Evolutionary conservation across 2,329 filamentous ascomycete genomes (phyloP).

Genomic region (Aspergillus fijiensis): DNA sequence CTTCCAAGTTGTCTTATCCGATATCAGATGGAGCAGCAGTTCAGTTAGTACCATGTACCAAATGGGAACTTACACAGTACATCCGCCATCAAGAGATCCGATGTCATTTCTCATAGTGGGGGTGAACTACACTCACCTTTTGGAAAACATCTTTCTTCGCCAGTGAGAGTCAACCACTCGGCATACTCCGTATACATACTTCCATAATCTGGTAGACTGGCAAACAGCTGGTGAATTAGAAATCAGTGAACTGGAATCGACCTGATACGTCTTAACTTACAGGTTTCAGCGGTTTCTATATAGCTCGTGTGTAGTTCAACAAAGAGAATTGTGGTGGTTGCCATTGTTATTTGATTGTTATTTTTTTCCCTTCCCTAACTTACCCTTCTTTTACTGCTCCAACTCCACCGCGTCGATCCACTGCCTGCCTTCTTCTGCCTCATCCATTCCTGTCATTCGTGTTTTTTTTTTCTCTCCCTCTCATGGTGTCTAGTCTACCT

Average conservation of each 20-base stretch:
- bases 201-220: no score
- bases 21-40: neutral
- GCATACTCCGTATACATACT: no score
- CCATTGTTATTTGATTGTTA: neutral
- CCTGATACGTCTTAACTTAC: no score
- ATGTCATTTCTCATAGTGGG: neutral
- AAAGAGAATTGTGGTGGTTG: neutral
- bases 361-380: neutral
- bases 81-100: neutral
- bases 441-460: neutral
- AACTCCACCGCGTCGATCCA: constrained; percentile 23
- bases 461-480: constrained; percentile 3
- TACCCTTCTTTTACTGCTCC: neutral
- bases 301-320: no score
- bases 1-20: neutral
- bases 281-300: no score
- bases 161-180: no score
- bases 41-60: no score
- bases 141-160: neutral
- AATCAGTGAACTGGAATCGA: no score
- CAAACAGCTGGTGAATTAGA: no score
- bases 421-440: constrained; percentile 15
- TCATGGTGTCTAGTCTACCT: neutral
- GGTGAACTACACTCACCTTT: neutral
- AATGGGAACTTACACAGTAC: neutral